Base-by-base conservation (phyloP, 331 rosid genomes). In the Ulmus americana region DNA sequence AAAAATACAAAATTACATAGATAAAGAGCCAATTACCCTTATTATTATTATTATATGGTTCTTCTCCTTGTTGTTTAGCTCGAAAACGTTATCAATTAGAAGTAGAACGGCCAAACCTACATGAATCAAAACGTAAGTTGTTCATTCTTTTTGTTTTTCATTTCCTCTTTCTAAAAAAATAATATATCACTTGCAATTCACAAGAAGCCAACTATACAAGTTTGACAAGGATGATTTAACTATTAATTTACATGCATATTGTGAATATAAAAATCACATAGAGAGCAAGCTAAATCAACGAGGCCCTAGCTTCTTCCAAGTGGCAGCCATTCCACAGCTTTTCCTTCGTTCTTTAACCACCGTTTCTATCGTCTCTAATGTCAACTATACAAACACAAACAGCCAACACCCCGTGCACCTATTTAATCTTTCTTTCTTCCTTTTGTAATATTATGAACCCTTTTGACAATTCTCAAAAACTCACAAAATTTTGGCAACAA, bases 261-360 rank as follows among this genome's bases (percentile, higher is more conserved):
- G 53, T 39, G 38, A 15, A 40, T 40, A 44, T 47, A 69, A 14
- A 8, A 6, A 12, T 48, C 10, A 44, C 15, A 18, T 18, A 28
- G 56, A 60, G 35, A 51, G 55, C 79, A 39, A 71, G 70, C 59
- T 46, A 76, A 75, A 59, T 61, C 76, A 38, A 47, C 59, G 63
- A 71, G 70, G 79, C 67, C 52, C 72, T 86, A 70, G 28, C 67
- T 65, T 38, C 80, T 91, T 87, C 96, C 96, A 92, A 74, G 74
- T 85, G 96, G 95, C 95, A 83, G 80, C 84, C 70, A 61, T 46
- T 42, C 55, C 77, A 65, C 45, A 57, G 15, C 82, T 46, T 9
- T 35, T 52, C 20, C 41, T 62, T 54, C 44, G 59, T 28, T 14
- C 3, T 22, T 71, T 52, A 7, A 45, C 58, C 44, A 63, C 16